Evolutionary conservation across 257 asterid genomes (phyloP), one percentile per base, ranked within the genome.

Genomic region (Primulina eburnea): DNA sequence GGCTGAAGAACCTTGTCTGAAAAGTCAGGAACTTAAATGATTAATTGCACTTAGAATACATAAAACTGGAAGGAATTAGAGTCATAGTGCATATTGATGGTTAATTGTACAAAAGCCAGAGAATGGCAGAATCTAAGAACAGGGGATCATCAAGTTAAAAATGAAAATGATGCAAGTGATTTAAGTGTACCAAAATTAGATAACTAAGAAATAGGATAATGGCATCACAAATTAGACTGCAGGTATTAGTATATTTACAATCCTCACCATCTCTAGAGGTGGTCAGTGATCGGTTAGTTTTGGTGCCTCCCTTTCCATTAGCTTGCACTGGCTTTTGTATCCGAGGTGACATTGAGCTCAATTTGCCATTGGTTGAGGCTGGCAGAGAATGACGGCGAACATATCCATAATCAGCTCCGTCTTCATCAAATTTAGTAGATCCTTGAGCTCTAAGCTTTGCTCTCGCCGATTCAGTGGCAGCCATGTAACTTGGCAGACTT

Each of bases 401-500:
- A 53, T 71, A 73, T 40, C 81, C 86, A 79, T 81, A 75, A 64
- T 86, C 96, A 64, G 77, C 69, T 20, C 62, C 89, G 11, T 87
- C 94, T 72, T 84, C 98, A 58, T 57, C 82, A 55, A 80, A 21
- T 74, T 78, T 87, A 11, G 80, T 57, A 68, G 94, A 68, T 7
- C 86, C 95, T 76, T 91, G 96, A 56, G 90, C 83, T 84, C 90
- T 87, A 62, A 93, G 98, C 87, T 90, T 93, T 47, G 97, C 98
- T 80, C 89, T 93, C 11, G 96, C 98, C 53, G 97, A 93, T 82
- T 83, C 82, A 32, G 97, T 93, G 30, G 96, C 95, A 2, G 89
- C 92, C 98, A 93, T 93, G 74, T 93, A 93, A 75, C 98, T 90
- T 16, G 98, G 97, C 76, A 93, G 62, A 71, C 84, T 83, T 38